Evolutionary conservation across 176 grass and related monocot genomes (phyloP).

Genomic region (Triticum timopheevii): DNA sequence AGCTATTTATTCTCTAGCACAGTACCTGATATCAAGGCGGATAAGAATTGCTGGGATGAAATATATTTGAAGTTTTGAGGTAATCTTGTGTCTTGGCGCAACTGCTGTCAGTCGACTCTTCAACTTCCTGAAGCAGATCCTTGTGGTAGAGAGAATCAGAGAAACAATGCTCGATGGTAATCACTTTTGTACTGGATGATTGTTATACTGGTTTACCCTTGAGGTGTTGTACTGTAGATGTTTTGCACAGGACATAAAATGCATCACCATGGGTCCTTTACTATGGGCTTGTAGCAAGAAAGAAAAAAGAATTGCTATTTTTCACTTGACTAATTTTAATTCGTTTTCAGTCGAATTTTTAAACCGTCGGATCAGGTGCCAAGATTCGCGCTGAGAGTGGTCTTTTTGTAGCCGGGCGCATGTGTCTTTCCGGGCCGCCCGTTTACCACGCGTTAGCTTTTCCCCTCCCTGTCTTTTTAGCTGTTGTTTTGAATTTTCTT

Average conservation of each 20-base stretch:
- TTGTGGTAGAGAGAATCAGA: constrained; percentile 14
- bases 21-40: constrained; percentile 83
- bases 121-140: constrained; percentile 13
- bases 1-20: constrained; percentile 86
- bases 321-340: background rate
- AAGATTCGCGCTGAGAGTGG: background rate
- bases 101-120: background rate
- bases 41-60: constrained; percentile 97
- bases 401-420: background rate
- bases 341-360: background rate
- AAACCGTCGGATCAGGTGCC: background rate
- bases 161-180: background rate
- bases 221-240: constrained; percentile 36
- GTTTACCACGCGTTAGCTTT: background rate
- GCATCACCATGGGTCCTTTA: constrained; percentile 29
- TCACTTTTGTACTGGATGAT: constrained; percentile 26
- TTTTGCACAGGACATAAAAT: constrained; percentile 13
- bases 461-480: background rate
- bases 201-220: constrained; percentile 21
- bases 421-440: background rate
- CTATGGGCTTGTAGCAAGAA: background rate
- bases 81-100: constrained; percentile 31
- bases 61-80: constrained; percentile 78
- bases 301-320: background rate
- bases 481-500: background rate